phyloP scores from a whole-genome alignment of 1,284 basidiomycete species.

The Pseudozyma thailandica region DNA sequence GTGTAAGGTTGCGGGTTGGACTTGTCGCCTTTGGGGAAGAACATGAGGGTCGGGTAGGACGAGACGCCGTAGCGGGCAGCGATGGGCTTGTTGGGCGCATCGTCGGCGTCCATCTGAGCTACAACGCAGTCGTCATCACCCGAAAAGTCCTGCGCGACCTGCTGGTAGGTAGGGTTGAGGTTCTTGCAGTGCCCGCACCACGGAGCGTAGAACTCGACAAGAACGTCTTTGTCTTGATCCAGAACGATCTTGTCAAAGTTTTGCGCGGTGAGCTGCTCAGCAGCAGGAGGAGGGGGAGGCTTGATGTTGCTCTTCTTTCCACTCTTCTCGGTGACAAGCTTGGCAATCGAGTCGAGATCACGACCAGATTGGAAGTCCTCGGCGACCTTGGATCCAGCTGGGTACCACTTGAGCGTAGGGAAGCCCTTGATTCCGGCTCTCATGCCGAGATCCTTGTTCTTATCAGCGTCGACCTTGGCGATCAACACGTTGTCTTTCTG shows the following conservation, averaged over 20 bases:
- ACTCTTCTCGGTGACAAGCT: conserved; percentile 79
- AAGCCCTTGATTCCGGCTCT: conserved; percentile 83
- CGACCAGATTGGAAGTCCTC: conserved; percentile 82
- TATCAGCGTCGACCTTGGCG: conserved; percentile 93
- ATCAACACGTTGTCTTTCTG: conserved; percentile 83
- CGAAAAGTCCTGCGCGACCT: conserved; percentile 85
- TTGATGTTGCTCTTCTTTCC: conserved; percentile 86
- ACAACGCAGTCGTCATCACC: conserved; percentile 80
- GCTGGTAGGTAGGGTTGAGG: conserved; percentile 93
- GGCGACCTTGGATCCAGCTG: conserved; percentile 71
- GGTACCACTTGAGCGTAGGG: conserved; percentile 94
- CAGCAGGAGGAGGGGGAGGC: conserved; percentile 81
- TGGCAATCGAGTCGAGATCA: conserved; percentile 80
- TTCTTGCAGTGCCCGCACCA: conserved; percentile 91
- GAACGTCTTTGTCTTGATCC: conserved; percentile 89
- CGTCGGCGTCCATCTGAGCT: conserved; percentile 90
- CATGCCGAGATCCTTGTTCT: conserved; percentile 76
- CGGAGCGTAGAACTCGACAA: conserved; percentile 92
- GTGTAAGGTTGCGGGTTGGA: conserved; percentile 77
- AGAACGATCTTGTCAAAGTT: conserved; percentile 85
- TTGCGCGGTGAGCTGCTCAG: conserved; percentile 76
- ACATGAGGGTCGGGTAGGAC: conserved; percentile 84
- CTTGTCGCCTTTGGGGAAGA: conserved; percentile 80
- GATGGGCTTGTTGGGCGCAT: conserved; percentile 79
- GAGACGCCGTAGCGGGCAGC: conserved; percentile 78